These are phyloP conservation scores for Vigna angularis DNA, from an alignment of 306 rosid species.

Conservation along the genomic window DNA sequence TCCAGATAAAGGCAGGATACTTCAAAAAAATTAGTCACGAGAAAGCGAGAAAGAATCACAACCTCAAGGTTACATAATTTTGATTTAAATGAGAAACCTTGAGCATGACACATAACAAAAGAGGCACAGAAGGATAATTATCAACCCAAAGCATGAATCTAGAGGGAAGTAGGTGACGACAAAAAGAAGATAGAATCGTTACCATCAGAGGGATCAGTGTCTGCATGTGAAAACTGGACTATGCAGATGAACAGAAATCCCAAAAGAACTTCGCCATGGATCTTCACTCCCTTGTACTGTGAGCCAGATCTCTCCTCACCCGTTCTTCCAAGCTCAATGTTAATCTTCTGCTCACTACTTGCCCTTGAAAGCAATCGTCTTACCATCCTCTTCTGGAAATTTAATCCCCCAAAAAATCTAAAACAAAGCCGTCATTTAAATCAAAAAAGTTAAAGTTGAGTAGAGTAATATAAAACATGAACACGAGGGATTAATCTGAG, in stretches of 20 bases:
- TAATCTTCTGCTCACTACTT: conserved; percentile 43
- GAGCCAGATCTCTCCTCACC: conserved; percentile 66
- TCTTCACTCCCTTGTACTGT: conserved; percentile 53
- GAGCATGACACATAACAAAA: conserved; percentile 6
- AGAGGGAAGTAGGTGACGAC: conserved; percentile 33
- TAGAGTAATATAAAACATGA: not conserved
- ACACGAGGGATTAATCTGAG: conserved; percentile 37
- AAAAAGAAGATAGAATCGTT: conserved; percentile 41
- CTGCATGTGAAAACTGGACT: conserved; percentile 64
- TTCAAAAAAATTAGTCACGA: not conserved
- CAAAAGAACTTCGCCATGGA: conserved; percentile 51
- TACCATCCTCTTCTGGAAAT: conserved; percentile 44
- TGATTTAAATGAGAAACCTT: conserved; percentile 26
- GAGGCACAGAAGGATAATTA: conserved; percentile 28
- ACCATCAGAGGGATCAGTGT: conserved; percentile 80
- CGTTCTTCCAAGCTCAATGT: conserved; percentile 57
- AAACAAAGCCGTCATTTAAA: conserved; percentile 36
- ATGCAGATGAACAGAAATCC: conserved; percentile 60
- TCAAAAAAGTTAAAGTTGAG: conserved; percentile 18
- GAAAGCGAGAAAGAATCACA: not conserved
- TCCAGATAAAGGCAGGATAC: not conserved
- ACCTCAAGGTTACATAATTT: not conserved
- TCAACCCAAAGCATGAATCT: conserved; percentile 33
- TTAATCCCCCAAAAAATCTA: conserved; percentile 24
- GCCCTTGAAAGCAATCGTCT: conserved; percentile 36